Conservation (phyloP, 257 asterid species). For the Solanum chmielewskii region DNA sequence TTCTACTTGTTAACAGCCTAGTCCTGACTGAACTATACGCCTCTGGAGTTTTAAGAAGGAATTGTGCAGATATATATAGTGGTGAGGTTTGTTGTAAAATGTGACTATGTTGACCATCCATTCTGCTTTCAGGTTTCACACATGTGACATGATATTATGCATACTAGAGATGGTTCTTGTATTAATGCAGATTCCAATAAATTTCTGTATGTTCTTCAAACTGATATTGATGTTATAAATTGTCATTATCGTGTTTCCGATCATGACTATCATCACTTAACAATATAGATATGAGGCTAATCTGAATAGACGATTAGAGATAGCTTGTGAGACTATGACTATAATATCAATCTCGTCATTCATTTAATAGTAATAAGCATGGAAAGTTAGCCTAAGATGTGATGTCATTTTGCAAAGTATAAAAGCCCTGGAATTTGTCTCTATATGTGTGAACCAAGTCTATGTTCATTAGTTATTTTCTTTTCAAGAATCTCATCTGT, state of each 20-base stretch:
- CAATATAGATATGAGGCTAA: too few relatives aligned
- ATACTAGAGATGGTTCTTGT: background rate
- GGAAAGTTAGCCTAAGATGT: too few relatives aligned
- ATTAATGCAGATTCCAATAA: background rate
- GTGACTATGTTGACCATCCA: background rate
- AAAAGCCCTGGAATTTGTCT: too few relatives aligned
- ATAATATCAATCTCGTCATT: too few relatives aligned
- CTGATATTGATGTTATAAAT: background rate
- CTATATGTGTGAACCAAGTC: too few relatives aligned
- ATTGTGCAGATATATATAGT: background rate
- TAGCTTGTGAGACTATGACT: too few relatives aligned
- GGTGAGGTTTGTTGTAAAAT: background rate
- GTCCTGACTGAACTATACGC: background rate
- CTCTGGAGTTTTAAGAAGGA: background rate
- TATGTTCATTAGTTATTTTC: too few relatives aligned
- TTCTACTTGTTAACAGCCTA: conserved; percentile 3
- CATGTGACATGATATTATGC: background rate
- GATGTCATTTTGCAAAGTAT: too few relatives aligned
- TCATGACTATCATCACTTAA: background rate
- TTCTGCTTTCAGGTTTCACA: background rate
- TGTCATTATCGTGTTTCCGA: background rate
- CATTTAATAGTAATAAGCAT: too few relatives aligned
- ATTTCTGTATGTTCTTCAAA: background rate
- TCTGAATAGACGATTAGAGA: too few relatives aligned
- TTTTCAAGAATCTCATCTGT: too few relatives aligned